Evolutionary conservation across 2,329 filamentous ascomycete genomes (phyloP).

Genomic region (Purpureocillium lavendulum): DNA sequence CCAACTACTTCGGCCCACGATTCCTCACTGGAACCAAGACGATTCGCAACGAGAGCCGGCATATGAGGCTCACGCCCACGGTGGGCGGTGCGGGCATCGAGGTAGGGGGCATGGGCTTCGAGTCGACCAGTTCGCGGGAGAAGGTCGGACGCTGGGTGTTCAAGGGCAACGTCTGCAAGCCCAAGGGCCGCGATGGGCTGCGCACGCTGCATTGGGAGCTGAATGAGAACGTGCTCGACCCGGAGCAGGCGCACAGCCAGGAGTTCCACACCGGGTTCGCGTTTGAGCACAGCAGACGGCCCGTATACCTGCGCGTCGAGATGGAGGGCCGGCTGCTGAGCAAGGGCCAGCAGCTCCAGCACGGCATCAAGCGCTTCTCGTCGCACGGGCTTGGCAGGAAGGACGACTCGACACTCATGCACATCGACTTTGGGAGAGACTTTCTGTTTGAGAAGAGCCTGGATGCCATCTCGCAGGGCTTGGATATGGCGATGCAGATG

Average conservation of each 20-base stretch:
- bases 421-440: neutral
- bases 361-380: neutral
- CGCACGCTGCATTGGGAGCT: slow-evolving; percentile 6
- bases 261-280: slow-evolving; percentile 7
- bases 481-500: slow-evolving; percentile 4
- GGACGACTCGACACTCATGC: slow-evolving; percentile 2
- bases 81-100: slow-evolving; percentile 1
- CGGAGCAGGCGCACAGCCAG: slow-evolving; percentile 2
- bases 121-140: slow-evolving; percentile 3
- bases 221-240: slow-evolving; percentile 3
- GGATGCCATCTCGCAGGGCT: slow-evolving; percentile 1
- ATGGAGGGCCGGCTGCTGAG: slow-evolving; percentile 3
- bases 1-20: slow-evolving; percentile 4
- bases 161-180: slow-evolving; percentile 1
- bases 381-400: neutral
- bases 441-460: slow-evolving; percentile 1
- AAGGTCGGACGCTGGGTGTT: slow-evolving; percentile 3
- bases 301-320: slow-evolving; percentile 5
- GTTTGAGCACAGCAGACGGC: slow-evolving; percentile 4
- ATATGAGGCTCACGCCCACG: slow-evolving; percentile 1
- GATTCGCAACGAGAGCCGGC: neutral
- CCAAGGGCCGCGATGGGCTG: slow-evolving; percentile 2
- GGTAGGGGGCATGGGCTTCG: slow-evolving; percentile 4
- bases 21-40: slow-evolving; percentile 1
- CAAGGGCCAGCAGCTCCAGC: slow-evolving; percentile 1